Percentiles rank a stretch among this genome's conserved stretches.
Evolutionary conservation across 352 stramenopile species (phyloP).

Genomic region (Pythium brassicae): DNA sequence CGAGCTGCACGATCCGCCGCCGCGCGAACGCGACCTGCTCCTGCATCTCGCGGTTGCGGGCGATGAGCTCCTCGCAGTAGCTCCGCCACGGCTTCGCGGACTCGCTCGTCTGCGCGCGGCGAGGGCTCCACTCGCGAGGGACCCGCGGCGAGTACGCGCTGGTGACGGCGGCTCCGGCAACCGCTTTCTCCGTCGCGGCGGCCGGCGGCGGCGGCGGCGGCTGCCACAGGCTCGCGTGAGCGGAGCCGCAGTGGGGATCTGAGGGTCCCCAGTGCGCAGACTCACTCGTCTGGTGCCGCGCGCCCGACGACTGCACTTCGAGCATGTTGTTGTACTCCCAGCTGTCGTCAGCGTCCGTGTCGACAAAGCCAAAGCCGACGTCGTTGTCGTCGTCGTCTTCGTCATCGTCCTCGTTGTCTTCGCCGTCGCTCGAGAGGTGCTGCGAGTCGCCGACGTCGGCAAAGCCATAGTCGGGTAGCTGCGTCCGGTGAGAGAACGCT

Average conservation of each 20-base stretch:
- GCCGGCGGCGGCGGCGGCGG: background rate
- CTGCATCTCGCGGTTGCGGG: slow-evolving; percentile 72
- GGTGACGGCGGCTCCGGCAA: background rate
- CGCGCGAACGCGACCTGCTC: slow-evolving; percentile 65
- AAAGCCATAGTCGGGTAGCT: slow-evolving; percentile 5
- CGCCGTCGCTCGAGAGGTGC: background rate
- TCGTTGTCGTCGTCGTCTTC: slow-evolving; percentile 4
- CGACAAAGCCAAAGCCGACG: slow-evolving; percentile 1
- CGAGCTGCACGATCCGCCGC: slow-evolving; percentile 57
- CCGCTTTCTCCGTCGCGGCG: background rate
- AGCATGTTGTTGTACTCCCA: slow-evolving; percentile 26
- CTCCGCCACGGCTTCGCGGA: slow-evolving; percentile 53
- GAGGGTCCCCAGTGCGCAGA: background rate
- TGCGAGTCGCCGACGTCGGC: background rate
- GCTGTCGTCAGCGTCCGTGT: slow-evolving; percentile 7
- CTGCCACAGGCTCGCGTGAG: background rate
- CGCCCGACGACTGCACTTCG: slow-evolving; percentile 20
- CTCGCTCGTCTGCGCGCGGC: slow-evolving; percentile 9
- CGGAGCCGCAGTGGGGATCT: background rate
- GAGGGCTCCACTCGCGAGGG: background rate
- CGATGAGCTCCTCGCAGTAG: slow-evolving; percentile 72
- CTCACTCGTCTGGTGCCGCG: background rate
- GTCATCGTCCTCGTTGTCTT: slow-evolving; percentile 4
- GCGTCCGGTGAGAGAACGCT: background rate
- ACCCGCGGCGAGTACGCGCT: background rate